A percentile compares a stretch with the other conserved stretches of the same genome.
phyloP scores from a whole-genome alignment of 1,139 yeast genomes.

The Wickerhamomyces sp. region DNA sequence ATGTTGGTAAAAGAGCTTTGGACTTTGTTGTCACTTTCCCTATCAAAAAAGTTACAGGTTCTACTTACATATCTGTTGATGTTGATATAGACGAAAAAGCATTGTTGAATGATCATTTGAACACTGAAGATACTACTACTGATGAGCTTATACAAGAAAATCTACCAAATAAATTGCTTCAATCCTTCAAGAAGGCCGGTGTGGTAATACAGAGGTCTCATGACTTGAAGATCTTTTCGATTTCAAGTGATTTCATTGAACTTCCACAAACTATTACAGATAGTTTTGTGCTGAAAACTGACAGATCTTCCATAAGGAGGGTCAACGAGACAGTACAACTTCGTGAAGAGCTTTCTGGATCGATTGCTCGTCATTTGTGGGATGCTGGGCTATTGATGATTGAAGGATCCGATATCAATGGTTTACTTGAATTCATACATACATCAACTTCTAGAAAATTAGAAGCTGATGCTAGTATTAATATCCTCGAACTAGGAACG shows the following conservation, averaged over 20 bases:
- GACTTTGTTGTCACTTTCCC: conserved; percentile 7
- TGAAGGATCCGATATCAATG: conserved; percentile 2
- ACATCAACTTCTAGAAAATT: not conserved
- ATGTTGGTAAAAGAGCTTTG: conserved; percentile 18
- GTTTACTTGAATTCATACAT: conserved; percentile 4
- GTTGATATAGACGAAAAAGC: conserved; percentile 5
- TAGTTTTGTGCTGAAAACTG: conserved; percentile 13
- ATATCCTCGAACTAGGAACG: conserved; percentile 25
- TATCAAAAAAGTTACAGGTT: conserved; percentile 3
- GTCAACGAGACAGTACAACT: conserved; percentile 5
- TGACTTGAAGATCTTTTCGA: conserved; percentile 12
- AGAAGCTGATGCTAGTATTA: conserved; percentile 1
- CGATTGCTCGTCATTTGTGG: conserved; percentile 28
- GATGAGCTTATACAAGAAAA: conserved; percentile 9
- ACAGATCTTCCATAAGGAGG: conserved; percentile 14
- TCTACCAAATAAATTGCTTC: conserved; percentile 7
- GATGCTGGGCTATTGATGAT: conserved; percentile 25
- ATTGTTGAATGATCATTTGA: conserved; percentile 9
- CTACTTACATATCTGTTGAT: conserved; percentile 11
- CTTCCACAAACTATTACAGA: conserved; percentile 10
- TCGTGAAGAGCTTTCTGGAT: conserved; percentile 24
- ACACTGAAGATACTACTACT: conserved; percentile 8
- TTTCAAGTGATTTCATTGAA: conserved; percentile 14
- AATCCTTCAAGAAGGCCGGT: conserved; percentile 4
- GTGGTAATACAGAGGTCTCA: conserved; percentile 1